phyloP scores from a whole-genome alignment of 75 land plant species.

The Picea glauca region DNA sequence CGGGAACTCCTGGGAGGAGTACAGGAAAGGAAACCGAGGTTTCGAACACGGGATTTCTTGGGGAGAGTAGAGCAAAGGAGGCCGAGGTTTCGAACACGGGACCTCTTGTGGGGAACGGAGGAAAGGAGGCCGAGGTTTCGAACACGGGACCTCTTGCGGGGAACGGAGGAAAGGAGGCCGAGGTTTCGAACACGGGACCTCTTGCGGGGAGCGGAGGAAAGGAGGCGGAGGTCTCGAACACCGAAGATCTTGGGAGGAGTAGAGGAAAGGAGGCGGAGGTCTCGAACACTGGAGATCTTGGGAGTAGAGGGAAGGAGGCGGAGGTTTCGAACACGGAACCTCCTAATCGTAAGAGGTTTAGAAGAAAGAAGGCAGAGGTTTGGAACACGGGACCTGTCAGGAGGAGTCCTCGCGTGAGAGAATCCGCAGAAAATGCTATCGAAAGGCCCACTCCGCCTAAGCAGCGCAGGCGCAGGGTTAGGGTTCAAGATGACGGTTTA shows the following conservation, averaged over 20 bases:
- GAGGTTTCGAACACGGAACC: background rate
- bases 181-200: background rate
- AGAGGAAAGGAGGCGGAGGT: constrained; percentile 16
- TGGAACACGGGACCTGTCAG: constrained; percentile 11
- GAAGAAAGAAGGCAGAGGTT: constrained; percentile 1
- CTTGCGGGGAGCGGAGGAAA: constrained; percentile 4
- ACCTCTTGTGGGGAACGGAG: constrained; percentile 1
- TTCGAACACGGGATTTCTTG: background rate
- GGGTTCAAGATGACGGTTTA: background rate
- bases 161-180: background rate
- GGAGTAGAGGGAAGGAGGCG: constrained; percentile 13
- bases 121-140: constrained; percentile 15
- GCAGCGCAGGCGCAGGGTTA: background rate
- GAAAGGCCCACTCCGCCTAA: constrained; percentile 12
- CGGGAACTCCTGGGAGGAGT: constrained; percentile 7
- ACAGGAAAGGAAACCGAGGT: background rate
- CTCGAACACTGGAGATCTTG: constrained; percentile 21
- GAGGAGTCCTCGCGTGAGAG: constrained; percentile 27
- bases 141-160: constrained; percentile 13
- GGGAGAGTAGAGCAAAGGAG: background rate
- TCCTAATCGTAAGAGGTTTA: background rate
- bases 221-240: constrained; percentile 18
- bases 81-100: constrained; percentile 23
- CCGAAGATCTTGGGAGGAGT: constrained; percentile 1
- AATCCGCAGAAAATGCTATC: background rate